Conservation (phyloP, 129 eudicot genomes). For the Chrysanthemum lavandulifolium region DNA sequence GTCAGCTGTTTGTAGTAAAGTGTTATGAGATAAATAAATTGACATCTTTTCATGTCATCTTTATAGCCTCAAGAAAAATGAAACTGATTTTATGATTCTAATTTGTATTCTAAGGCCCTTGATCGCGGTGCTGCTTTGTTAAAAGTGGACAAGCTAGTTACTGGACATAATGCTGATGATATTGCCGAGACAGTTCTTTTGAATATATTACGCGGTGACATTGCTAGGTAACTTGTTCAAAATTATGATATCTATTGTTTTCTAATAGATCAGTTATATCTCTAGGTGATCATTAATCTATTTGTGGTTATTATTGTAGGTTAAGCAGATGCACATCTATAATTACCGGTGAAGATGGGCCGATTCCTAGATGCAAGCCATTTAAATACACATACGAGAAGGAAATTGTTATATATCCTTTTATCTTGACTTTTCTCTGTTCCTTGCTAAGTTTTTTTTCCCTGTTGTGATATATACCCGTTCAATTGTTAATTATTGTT, state of each 20-base stretch:
- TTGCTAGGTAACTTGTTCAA: constrained; percentile 65
- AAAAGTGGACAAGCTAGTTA: constrained; percentile 89
- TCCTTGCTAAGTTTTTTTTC: neutral
- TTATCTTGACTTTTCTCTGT: neutral
- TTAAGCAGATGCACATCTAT: constrained; percentile 95
- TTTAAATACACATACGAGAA: constrained; percentile 96
- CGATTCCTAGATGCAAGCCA: constrained; percentile 99
- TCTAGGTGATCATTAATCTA: constrained; percentile 16
- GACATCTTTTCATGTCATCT: neutral
- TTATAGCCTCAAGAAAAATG: neutral
- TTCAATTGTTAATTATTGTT: constrained; percentile 6
- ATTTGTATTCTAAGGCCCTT: constrained; percentile 60
- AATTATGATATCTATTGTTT: neutral
- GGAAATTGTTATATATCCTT: constrained; percentile 99
- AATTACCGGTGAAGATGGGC: constrained; percentile 98
- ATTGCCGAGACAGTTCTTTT: constrained; percentile 92
- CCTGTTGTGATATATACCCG: neutral
- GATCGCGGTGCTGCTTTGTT: constrained; percentile 97
- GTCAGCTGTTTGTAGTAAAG: constrained; percentile 29
- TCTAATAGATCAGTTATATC: constrained; percentile 3
- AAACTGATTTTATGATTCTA: neutral
- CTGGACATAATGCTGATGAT: constrained; percentile 98
- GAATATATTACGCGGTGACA: constrained; percentile 93
- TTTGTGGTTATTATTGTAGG: constrained; percentile 37
- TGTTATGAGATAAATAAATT: neutral